Base-by-base conservation (phyloP, 2,329 filamentous ascomycete species). In the Pochonia chlamydosporia region DNA sequence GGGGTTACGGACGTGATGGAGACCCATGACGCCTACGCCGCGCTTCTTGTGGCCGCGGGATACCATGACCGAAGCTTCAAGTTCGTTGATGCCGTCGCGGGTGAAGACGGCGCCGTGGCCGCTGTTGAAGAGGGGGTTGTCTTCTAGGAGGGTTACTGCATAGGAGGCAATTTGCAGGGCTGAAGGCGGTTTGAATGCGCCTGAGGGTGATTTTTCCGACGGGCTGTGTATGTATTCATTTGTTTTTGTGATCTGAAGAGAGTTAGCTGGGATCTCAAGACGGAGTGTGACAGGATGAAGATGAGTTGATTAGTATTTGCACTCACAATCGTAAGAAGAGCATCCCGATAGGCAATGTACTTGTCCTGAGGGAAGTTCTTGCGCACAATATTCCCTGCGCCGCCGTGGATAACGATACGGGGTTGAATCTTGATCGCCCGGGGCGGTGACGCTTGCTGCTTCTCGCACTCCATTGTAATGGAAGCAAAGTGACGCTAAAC, bases 41-140 rank as follows among this genome's bases (percentile, higher is more conserved):
- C 88, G 79, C 71, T 95, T 96, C 35, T 81, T 76, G 48, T 74
- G 72, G 0, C 84, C 85, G 24, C 75, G 75, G 2, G 85, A 87
- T 0, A 95, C 86, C 89, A 95, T 95, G 44, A 95, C 79, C 8
- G 82, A 87, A 2, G 88, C 87, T 67, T 96, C 90, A 51, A 95
- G 82, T 69, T 96, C 87, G 63, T 91, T 90, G 52, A 83, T 78
- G 16, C 90, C 91, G 54, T 85, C 83, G 43, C 84, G 81, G 1
- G 89, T 95, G 65, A 95, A 96, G 18, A 95, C 89, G 43, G 89
- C 87, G 45, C 91, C 91, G 57, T 82, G 84, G 7, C 83, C 89
- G 48, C 83, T 82, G 69, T 96, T 96, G 76, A 93, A 95, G 4
- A 95, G 78, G 2, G 84, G 76, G 59, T 90, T 81, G 59, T 95